A percentile compares a stretch with the other conserved stretches of the same genome.
Evolutionary conservation across 352 stramenopile species (phyloP).

Genomic region (Phytophthora cactorum): DNA sequence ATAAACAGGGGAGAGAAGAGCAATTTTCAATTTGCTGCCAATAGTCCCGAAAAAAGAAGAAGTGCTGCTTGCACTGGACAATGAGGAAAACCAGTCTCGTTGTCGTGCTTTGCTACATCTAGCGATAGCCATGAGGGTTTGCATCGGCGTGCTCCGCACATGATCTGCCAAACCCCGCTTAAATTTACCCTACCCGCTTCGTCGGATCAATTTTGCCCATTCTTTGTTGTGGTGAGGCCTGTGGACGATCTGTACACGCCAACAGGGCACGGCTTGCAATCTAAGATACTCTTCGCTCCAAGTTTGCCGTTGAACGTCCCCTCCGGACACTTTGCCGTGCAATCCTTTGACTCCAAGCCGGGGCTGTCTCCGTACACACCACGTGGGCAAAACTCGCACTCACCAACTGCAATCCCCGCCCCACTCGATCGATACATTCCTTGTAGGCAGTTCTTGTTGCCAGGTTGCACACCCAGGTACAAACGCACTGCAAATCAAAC

Average conservation of each 20-base stretch:
- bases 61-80: too few species aligned
- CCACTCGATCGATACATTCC: constrained; percentile 70
- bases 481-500: constrained; percentile 48
- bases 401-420: constrained; percentile 49
- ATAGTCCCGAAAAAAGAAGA: too few species aligned
- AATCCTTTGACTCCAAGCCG: constrained; percentile 64
- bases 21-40: too few species aligned
- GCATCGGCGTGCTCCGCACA: too few species aligned
- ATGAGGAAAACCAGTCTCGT: too few species aligned
- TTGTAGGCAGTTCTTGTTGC: constrained; percentile 48
- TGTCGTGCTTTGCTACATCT: too few species aligned
- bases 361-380: constrained; percentile 77
- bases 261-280: constrained; percentile 61
- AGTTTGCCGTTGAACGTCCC: constrained; percentile 72
- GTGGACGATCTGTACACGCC: constrained; percentile 63
- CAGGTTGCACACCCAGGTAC: constrained; percentile 62
- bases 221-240: constrained; percentile 66
- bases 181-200: too few species aligned
- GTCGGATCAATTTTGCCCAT: too few species aligned
- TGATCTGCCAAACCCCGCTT: too few species aligned
- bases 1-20: too few species aligned
- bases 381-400: constrained; percentile 76
- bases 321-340: constrained; percentile 74
- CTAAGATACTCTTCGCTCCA: constrained; percentile 63
- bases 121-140: too few species aligned